Evolutionary conservation across 768 basidiomycete genomes (phyloP).

Genomic region (Piloderma croceum): DNA sequence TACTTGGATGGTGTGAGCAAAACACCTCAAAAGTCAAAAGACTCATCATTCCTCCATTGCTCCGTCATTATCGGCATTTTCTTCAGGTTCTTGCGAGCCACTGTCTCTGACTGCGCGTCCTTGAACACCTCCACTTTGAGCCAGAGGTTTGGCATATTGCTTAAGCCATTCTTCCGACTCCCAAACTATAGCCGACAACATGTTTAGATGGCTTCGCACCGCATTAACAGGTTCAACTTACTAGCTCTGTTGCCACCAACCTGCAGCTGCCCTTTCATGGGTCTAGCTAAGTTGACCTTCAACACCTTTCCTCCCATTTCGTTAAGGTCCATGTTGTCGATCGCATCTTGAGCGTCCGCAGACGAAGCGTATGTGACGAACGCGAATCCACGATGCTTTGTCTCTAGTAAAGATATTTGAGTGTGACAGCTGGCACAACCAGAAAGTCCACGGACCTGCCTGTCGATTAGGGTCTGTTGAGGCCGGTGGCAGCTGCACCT

Average conservation of each 20-base stretch:
- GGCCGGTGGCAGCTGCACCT: slow-evolving; percentile 83
- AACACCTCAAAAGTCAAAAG: no score
- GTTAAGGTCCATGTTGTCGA: slow-evolving; percentile 98
- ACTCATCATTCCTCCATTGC: no score
- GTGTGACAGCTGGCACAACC: slow-evolving; percentile 2
- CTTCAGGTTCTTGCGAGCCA: no score
- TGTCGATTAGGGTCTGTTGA: slow-evolving; percentile 63
- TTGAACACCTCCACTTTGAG: slow-evolving; percentile 73
- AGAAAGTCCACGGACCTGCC: slow-evolving; percentile 38
- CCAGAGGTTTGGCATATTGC: slow-evolving; percentile 72
- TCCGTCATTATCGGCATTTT: no score
- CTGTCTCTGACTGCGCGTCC: no score
- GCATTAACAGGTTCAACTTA: slow-evolving; percentile 32
- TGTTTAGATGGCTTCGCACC: slow-evolving; percentile 2
- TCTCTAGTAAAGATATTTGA: slow-evolving; percentile 35
- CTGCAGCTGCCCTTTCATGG: slow-evolving; percentile 59
- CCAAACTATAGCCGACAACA: slow-evolving; percentile 62
- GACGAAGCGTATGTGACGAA: slow-evolving; percentile 83
- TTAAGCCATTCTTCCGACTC: slow-evolving; percentile 92
- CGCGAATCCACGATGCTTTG: slow-evolving; percentile 89
- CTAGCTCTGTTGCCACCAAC: slow-evolving; percentile 72
- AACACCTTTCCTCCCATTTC: slow-evolving; percentile 72
- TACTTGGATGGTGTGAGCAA: no score
- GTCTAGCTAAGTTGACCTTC: slow-evolving; percentile 81
- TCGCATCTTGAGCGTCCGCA: slow-evolving; percentile 89